phyloP scores from a whole-genome alignment of 805 yeast species.

The Myxozyma geophila region DNA sequence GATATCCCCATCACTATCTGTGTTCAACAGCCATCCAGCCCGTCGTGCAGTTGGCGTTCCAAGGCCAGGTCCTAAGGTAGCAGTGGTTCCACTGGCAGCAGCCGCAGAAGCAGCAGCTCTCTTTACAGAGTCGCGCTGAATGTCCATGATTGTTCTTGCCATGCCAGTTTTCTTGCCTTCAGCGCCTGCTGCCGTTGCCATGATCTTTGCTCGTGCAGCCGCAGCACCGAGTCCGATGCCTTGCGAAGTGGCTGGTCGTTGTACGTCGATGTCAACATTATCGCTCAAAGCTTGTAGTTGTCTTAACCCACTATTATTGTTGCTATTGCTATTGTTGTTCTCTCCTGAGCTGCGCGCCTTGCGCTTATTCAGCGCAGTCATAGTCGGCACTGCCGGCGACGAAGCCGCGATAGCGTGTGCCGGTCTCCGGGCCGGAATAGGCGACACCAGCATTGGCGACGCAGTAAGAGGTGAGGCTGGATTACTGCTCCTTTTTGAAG shows the following conservation, averaged over 20 bases:
- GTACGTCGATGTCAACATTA: constrained; percentile 22
- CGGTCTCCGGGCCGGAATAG: background rate
- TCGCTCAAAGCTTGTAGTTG: constrained; percentile 31
- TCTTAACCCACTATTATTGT: constrained; percentile 1
- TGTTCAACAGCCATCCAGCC: constrained; percentile 2
- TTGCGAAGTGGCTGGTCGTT: constrained; percentile 15
- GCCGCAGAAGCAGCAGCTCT: background rate
- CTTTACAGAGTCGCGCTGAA: constrained; percentile 40
- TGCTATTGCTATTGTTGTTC: background rate
- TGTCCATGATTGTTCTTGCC: constrained; percentile 41
- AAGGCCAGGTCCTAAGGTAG: too few relatives aligned
- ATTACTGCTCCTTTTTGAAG: background rate
- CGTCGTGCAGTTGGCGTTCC: background rate
- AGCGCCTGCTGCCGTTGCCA: constrained; percentile 41
- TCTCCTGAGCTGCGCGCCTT: constrained; percentile 12
- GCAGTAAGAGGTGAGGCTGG: background rate
- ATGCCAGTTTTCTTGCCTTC: constrained; percentile 36
- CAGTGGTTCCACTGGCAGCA: background rate
- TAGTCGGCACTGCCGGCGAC: constrained; percentile 13
- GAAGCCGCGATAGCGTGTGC: constrained; percentile 3
- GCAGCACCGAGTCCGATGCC: constrained; percentile 43
- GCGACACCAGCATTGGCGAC: constrained; percentile 26
- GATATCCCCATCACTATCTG: constrained; percentile 19
- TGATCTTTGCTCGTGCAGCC: constrained; percentile 40
- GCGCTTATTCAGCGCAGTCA: constrained; percentile 3